These are phyloP conservation scores for Brettanomyces nanus DNA, from an alignment of 805 yeast species.

Conservation along the genomic window DNA sequence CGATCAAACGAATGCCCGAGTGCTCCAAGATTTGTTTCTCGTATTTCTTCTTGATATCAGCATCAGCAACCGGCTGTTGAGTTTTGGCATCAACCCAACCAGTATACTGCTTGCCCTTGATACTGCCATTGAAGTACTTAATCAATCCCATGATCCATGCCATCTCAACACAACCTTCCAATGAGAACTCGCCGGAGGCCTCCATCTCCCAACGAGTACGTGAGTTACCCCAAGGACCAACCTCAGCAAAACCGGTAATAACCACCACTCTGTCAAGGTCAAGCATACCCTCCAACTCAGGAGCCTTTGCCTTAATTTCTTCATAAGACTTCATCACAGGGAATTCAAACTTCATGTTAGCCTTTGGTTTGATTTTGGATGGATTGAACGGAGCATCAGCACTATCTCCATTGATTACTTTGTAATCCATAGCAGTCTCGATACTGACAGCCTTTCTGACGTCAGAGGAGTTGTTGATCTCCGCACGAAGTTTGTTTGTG, in stretches of 20 bases:
- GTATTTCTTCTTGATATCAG: constrained; percentile 85
- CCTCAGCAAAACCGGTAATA: constrained; percentile 97
- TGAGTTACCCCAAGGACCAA: constrained; percentile 99
- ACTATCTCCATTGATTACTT: constrained; percentile 74
- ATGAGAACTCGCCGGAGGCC: constrained; percentile 85
- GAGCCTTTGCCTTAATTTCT: constrained; percentile 58
- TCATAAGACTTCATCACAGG: constrained; percentile 76
- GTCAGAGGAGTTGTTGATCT: constrained; percentile 74
- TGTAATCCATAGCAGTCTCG: constrained; percentile 85
- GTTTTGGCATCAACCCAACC: constrained; percentile 99
- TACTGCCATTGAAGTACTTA: constrained; percentile 86
- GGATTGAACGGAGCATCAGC: constrained; percentile 81
- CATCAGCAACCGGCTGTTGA: constrained; percentile 87
- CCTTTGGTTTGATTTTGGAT: constrained; percentile 81
- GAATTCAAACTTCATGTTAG: constrained; percentile 91
- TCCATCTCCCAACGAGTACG: constrained; percentile 99
- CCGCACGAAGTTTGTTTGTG: constrained; percentile 71
- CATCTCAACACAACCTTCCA: constrained; percentile 98
- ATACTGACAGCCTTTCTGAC: constrained; percentile 91
- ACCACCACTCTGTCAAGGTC: constrained; percentile 90
- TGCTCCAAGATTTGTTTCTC: constrained; percentile 85
- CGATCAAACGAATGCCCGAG: constrained; percentile 93
- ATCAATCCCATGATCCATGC: constrained; percentile 99
- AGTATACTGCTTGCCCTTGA: constrained; percentile 83
- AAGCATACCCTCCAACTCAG: constrained; percentile 80